These are phyloP conservation scores for Plantago ovata DNA, from an alignment of 257 asterid species.

Conservation along the genomic window DNA sequence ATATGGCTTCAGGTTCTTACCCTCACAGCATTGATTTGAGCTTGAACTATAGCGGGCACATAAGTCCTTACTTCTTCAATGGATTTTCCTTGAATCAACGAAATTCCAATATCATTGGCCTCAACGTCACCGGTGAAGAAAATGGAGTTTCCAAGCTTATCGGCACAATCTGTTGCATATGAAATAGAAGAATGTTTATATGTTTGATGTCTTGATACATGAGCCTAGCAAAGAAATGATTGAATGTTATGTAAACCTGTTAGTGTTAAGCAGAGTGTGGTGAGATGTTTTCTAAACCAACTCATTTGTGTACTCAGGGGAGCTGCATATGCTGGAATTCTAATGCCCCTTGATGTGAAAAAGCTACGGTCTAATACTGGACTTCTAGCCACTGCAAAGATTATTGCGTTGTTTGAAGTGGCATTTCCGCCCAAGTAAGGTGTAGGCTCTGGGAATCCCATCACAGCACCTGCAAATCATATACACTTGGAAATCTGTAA, in stretches of 20 bases:
- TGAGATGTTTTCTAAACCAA: conserved; percentile 27
- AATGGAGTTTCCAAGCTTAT: conserved; percentile 9
- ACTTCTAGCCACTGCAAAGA: conserved; percentile 26
- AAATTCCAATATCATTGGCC: conserved; percentile 22
- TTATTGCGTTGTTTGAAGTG: conserved; percentile 15
- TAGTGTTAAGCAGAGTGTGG: conserved; percentile 13
- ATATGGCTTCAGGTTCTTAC: not conserved
- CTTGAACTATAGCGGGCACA: conserved; percentile 10
- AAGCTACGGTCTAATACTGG: conserved; percentile 20
- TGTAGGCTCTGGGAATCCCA: conserved; percentile 14
- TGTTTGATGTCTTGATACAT: not conserved
- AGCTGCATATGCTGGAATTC: conserved; percentile 13
- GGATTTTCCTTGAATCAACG: conserved; percentile 14
- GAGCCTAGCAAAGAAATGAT: not conserved
- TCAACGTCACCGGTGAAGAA: conserved; percentile 27
- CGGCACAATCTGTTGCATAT: not conserved
- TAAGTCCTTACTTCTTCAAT: conserved; percentile 15
- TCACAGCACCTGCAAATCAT: conserved; percentile 18
- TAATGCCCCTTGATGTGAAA: conserved; percentile 14
- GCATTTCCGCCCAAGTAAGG: conserved; percentile 21
- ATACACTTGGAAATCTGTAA: not conserved
- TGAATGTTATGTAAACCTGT: not conserved
- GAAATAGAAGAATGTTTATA: not conserved
- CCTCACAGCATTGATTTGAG: conserved; percentile 13
- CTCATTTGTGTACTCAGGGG: conserved; percentile 19